These are phyloP conservation scores for Eurotiales sp. DNA, from an alignment of 2,329 filamentous ascomycete species.

Conservation along the genomic window DNA sequence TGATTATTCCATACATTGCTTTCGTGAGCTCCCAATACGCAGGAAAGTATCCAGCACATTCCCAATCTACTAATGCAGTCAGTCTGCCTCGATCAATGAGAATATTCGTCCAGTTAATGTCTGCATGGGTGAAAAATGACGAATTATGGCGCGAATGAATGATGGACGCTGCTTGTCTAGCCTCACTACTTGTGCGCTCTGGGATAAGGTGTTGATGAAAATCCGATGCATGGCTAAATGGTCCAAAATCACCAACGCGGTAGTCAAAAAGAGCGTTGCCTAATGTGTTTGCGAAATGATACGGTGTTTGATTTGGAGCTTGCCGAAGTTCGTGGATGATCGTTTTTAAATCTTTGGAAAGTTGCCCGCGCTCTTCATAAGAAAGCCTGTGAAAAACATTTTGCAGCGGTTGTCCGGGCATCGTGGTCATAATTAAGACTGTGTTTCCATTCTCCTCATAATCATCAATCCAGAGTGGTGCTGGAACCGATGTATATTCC, in stretches of 20 bases:
- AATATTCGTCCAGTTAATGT: slow-evolving; percentile 21
- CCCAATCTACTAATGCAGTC: slow-evolving; percentile 27
- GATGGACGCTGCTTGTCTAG: neutral
- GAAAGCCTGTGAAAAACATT: slow-evolving; percentile 17
- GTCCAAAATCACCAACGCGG: slow-evolving; percentile 16
- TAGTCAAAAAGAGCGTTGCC: slow-evolving; percentile 17
- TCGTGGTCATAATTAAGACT: neutral
- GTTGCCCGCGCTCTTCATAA: slow-evolving; percentile 16
- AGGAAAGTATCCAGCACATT: slow-evolving; percentile 23
- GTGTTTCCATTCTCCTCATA: neutral
- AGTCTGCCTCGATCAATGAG: slow-evolving; percentile 20
- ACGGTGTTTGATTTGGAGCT: slow-evolving; percentile 16
- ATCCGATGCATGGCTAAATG: slow-evolving; percentile 17
- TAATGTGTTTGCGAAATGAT: slow-evolving; percentile 13
- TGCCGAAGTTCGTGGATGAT: slow-evolving; percentile 14
- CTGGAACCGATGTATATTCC: slow-evolving; percentile 12
- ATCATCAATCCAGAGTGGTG: slow-evolving; percentile 12
- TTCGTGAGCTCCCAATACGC: slow-evolving; percentile 28
- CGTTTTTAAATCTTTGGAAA: slow-evolving; percentile 16
- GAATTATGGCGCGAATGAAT: slow-evolving; percentile 2
- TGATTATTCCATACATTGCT: slow-evolving; percentile 18
- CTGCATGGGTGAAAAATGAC: slow-evolving; percentile 23
- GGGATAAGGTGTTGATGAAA: slow-evolving; percentile 15
- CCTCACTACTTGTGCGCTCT: slow-evolving; percentile 1
- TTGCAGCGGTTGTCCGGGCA: slow-evolving; percentile 12